A percentile compares a stretch with the other conserved stretches of the same genome.
phyloP scores from a whole-genome alignment of 1,284 basidiomycete genomes.

The Bjerkandera adusta region DNA sequence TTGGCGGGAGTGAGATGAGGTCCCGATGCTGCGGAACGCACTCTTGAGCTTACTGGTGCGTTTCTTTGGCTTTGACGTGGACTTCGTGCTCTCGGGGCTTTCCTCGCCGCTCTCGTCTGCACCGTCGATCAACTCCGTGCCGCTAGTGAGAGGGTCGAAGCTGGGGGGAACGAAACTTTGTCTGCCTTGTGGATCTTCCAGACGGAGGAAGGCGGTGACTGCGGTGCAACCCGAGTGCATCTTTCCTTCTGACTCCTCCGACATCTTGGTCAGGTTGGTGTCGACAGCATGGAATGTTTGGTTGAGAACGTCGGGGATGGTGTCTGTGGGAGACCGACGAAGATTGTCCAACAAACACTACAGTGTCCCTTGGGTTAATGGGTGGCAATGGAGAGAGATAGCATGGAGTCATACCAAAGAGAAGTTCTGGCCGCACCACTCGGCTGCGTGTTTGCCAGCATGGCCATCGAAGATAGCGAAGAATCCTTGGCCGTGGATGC shows the following conservation, averaged over 20 bases:
- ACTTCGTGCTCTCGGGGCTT: constrained; percentile 20
- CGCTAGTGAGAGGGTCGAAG: constrained; percentile 27
- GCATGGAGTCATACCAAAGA: constrained; percentile 72
- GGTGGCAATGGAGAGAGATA: constrained; percentile 4
- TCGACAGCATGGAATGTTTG: constrained; percentile 94
- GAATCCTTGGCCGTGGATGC: constrained; percentile 92
- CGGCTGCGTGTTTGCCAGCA: constrained; percentile 97
- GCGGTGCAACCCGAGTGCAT: constrained; percentile 98
- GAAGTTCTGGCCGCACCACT: constrained; percentile 98
- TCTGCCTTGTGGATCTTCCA: constrained; percentile 76
- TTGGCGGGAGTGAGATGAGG: constrained; percentile 24
- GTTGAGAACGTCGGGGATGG: constrained; percentile 90
- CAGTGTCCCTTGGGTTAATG: constrained; percentile 3
- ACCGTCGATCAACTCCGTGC: constrained; percentile 19
- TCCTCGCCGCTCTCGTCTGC: constrained; percentile 29
- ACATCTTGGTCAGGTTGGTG: constrained; percentile 74
- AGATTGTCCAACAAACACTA: constrained; percentile 30
- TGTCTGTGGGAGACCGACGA: constrained; percentile 17
- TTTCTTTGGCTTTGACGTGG: constrained; percentile 38
- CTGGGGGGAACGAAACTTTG: constrained; percentile 56
- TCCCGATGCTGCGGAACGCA: constrained; percentile 53
- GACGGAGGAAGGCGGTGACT: constrained; percentile 94
- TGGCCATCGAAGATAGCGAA: constrained; percentile 99
- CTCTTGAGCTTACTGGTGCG: constrained; percentile 52
- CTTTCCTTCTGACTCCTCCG: constrained; percentile 81